phyloP scores from a whole-genome alignment of 2,329 filamentous ascomycete genomes.

The Geosmithia morbida region DNA sequence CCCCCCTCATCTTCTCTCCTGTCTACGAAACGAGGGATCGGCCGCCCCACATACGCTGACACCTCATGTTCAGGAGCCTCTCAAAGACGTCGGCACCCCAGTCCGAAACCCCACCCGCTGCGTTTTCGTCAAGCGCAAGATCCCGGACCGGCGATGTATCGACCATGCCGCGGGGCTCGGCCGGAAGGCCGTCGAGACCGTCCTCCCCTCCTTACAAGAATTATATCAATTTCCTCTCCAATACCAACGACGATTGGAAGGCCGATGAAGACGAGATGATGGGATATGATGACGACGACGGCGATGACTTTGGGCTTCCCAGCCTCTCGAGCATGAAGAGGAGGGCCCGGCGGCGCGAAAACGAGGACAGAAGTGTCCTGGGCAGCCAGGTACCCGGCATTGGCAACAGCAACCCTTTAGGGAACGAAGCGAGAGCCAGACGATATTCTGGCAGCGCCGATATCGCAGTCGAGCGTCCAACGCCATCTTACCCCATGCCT shows the following conservation, averaged over 20 bases:
- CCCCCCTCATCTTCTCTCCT: not conserved
- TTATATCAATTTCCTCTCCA: constrained; percentile 70
- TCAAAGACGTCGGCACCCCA: constrained; percentile 42
- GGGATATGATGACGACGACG: constrained; percentile 72
- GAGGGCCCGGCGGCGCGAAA: constrained; percentile 41
- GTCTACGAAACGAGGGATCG: not conserved
- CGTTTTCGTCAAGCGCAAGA: constrained; percentile 30
- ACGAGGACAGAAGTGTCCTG: constrained; percentile 18
- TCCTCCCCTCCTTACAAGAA: constrained; percentile 51
- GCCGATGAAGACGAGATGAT: constrained; percentile 64
- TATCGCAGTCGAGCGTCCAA: constrained; percentile 79
- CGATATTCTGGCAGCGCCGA: constrained; percentile 77
- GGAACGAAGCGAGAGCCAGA: constrained; percentile 26
- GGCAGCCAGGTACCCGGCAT: constrained; percentile 17
- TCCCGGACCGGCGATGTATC: constrained; percentile 35
- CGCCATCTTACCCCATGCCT: constrained; percentile 70
- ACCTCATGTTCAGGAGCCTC: constrained; percentile 32
- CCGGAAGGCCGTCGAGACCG: constrained; percentile 7
- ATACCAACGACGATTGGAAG: constrained; percentile 73
- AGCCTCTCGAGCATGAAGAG: constrained; percentile 85
- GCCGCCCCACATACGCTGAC: constrained; percentile 3
- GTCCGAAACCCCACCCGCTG: constrained; percentile 63
- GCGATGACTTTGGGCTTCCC: constrained; percentile 89
- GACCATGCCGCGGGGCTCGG: constrained; percentile 29
- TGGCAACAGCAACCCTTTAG: constrained; percentile 15